Percentiles rank a stretch among this genome's conserved stretches.
Conservation (phyloP, 306 rosid species). For the Urtica urens region DNA sequence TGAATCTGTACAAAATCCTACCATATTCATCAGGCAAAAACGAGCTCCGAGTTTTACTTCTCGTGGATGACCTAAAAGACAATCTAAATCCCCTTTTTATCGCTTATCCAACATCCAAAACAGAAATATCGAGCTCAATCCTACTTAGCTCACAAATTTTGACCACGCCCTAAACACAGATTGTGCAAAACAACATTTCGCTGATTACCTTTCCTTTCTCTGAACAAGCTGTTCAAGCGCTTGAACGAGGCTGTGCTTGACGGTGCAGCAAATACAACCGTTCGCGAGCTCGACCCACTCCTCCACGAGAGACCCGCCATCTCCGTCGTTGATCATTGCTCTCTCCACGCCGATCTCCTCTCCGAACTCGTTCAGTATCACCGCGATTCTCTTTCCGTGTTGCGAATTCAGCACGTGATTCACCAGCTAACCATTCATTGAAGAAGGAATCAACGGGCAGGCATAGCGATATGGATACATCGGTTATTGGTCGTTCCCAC, state of each 20-base stretch:
- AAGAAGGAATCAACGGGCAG: neutral
- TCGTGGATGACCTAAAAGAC: too few species aligned
- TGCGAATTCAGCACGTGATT: slow-evolving; percentile 67
- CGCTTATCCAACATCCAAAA: too few species aligned
- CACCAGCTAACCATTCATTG: slow-evolving; percentile 43
- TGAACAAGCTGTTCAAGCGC: slow-evolving; percentile 90
- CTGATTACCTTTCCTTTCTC: slow-evolving; percentile 89
- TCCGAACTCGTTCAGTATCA: slow-evolving; percentile 87
- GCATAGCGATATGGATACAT: neutral
- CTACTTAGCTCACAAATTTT: too few species aligned
- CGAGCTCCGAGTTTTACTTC: too few species aligned
- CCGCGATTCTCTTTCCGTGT: slow-evolving; percentile 90
- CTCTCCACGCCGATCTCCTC: slow-evolving; percentile 97
- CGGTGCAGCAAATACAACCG: slow-evolving; percentile 86
- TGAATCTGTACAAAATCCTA: too few species aligned
- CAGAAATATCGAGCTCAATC: too few species aligned
- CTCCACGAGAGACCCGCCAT: slow-evolving; percentile 79
- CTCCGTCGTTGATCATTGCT: slow-evolving; percentile 94
- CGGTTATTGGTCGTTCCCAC: neutral
- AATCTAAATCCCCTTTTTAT: too few species aligned
- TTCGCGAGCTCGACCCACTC: slow-evolving; percentile 98
- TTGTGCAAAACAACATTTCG: too few species aligned
- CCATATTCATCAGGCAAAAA: too few species aligned
- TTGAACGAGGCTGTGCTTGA: slow-evolving; percentile 88
- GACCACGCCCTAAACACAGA: too few species aligned